These are phyloP conservation scores for Arthromyces matolae DNA, from an alignment of 768 basidiomycete species.

Conservation along the genomic window DNA sequence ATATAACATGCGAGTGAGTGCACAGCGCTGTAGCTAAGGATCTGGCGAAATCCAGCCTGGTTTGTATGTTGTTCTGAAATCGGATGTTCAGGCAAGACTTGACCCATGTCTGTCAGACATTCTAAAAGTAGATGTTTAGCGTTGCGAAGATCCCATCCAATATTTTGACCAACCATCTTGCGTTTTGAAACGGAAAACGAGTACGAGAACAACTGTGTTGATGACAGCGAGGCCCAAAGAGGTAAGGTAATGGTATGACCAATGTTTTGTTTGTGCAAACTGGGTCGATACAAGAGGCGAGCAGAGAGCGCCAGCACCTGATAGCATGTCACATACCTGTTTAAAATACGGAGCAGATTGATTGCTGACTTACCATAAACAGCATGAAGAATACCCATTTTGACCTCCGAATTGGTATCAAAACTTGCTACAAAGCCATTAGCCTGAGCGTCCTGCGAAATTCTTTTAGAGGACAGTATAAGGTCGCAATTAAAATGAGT, in stretches of 20 bases:
- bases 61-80: background rate
- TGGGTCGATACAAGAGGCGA: constrained; percentile 80
- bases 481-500: background rate
- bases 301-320: constrained; percentile 64
- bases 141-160: too few species aligned
- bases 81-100: constrained; percentile 32
- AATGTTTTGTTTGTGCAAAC: constrained; percentile 58
- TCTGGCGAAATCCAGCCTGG: constrained; percentile 38
- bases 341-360: too few species aligned
- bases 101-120: constrained; percentile 48
- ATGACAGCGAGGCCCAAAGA: constrained; percentile 61
- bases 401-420: constrained; percentile 49
- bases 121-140: constrained; percentile 27
- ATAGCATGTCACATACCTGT: too few species aligned
- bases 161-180: constrained; percentile 55
- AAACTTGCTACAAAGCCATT: constrained; percentile 66
- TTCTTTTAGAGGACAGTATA: background rate
- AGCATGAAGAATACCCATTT: constrained; percentile 70
- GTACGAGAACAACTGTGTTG: constrained; percentile 49
- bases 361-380: constrained; percentile 45
- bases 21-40: constrained; percentile 48
- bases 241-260: constrained; percentile 77
- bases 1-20: constrained; percentile 62
- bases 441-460: constrained; percentile 72
- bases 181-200: constrained; percentile 61